Conservation (phyloP, 1,284 basidiomycete species). For the Abortiporus biennis region DNA sequence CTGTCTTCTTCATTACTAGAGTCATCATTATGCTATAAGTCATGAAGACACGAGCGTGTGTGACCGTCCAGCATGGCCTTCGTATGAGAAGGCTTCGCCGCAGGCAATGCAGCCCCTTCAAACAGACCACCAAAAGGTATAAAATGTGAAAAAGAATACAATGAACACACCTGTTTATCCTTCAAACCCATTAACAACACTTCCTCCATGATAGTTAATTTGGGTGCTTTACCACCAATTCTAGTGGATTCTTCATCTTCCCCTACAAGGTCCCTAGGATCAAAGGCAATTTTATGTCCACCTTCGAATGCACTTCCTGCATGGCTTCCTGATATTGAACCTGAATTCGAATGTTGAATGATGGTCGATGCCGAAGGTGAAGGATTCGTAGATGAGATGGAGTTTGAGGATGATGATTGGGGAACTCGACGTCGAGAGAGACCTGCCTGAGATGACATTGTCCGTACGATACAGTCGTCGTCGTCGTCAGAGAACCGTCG, state of each 20-base stretch:
- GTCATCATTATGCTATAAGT: no score
- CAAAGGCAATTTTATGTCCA: constrained; percentile 84
- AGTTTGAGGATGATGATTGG: no score
- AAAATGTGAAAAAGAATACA: no score
- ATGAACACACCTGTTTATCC: constrained; percentile 78
- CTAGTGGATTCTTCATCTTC: constrained; percentile 60
- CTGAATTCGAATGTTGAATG: constrained; percentile 13
- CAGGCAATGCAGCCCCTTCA: no score
- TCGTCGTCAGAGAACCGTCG: no score
- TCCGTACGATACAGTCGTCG: background rate
- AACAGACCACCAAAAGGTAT: no score
- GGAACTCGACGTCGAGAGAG: constrained; percentile 51
- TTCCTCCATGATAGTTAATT: constrained; percentile 96
- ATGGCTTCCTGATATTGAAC: constrained; percentile 30
- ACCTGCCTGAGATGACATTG: constrained; percentile 37
- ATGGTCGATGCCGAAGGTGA: constrained; percentile 24
- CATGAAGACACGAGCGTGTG: no score
- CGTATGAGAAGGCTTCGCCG: no score
- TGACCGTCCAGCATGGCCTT: no score
- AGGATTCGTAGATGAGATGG: no score
- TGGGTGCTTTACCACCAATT: constrained; percentile 71
- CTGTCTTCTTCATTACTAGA: no score
- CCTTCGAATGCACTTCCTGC: constrained; percentile 80
- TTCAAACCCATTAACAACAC: constrained; percentile 88
- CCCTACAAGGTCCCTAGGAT: constrained; percentile 86